Base-by-base conservation (phyloP, 2,329 filamentous ascomycete genomes). In the Hypomyces perniciosus region DNA sequence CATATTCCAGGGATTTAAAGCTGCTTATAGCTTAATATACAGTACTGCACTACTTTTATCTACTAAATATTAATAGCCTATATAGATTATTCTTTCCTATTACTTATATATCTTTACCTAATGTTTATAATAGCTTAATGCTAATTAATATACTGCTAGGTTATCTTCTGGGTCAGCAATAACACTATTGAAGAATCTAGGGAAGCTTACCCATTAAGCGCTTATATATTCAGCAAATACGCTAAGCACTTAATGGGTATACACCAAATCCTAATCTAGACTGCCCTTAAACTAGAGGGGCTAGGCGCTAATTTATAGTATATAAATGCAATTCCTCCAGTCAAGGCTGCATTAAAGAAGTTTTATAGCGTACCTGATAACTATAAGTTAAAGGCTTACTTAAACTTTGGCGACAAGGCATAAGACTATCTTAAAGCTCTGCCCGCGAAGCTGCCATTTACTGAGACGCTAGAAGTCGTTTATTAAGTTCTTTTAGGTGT, bases 291-390 rank as follows among this genome's bases (percentile, higher is more conserved):
- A 72, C 77, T 85, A 54, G 89, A 93, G 66, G 90, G 90, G 30
- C 80, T 95, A 50, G 90, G 90, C 58, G 87, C 85, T 65, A 95
- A 91, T 77, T 78, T 96, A 47, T 90, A 96, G 78, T 90, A 96
- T 75, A 95, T 95, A 77, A 93, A 90, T 79, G 89, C 90, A n/a
- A 70, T 95, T 51, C 81, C 95, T 60, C 86, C 95, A 70, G 76
- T 78, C 58, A 81, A 84, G 72, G 85, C 90, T 47, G 72, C 77
- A 26, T 33, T 50, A 9, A 50, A 45, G 34, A 33, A 44, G 28
- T 50, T 40, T 34, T 41, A 44, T 8, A 13, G 39, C 8, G 48
- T 50, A 8, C 48, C 48, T 3, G 13, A 27, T 9, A 41, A 50
- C 34, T 50, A 50, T 29, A n/a, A 27, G 9, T 41, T 50, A 4